A percentile compares a stretch with the other conserved stretches of the same genome.
These are phyloP conservation scores for Rhodotorula sp. DNA, from an alignment of 1,284 basidiomycete species.

Conservation along the genomic window DNA sequence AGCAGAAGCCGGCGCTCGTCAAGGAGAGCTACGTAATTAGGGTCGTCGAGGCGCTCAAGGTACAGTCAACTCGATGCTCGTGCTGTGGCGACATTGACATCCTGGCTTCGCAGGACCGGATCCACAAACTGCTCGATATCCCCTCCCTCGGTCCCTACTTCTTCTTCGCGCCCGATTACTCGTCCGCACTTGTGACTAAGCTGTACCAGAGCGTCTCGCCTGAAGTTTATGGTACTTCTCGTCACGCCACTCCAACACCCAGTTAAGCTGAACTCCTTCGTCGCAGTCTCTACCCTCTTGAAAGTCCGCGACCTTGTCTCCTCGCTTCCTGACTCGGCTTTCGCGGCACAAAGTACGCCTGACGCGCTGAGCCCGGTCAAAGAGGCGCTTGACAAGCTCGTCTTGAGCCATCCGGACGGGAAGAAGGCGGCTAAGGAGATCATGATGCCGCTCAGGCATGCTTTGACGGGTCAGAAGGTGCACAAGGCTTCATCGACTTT, in stretches of 20 bases:
- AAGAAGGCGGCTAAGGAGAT: slow-evolving; percentile 57
- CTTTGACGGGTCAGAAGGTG: slow-evolving; percentile 78
- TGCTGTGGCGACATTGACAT: neutral
- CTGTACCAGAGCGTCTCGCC: slow-evolving; percentile 58
- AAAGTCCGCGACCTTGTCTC: slow-evolving; percentile 13
- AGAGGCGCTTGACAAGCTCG: slow-evolving; percentile 56
- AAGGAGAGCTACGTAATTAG: slow-evolving; percentile 14
- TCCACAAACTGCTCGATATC: slow-evolving; percentile 67
- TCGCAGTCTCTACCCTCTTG: slow-evolving; percentile 35
- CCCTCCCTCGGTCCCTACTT: slow-evolving; percentile 67
- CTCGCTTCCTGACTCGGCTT: slow-evolving; percentile 19
- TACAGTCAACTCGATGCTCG: neutral
- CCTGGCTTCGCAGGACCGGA: slow-evolving; percentile 61
- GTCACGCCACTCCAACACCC: neutral
- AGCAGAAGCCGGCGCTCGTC: neutral
- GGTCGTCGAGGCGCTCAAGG: slow-evolving; percentile 30
- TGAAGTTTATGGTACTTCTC: slow-evolving; percentile 54
- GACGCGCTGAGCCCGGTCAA: slow-evolving; percentile 49
- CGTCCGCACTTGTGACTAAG: slow-evolving; percentile 57
- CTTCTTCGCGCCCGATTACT: slow-evolving; percentile 66
- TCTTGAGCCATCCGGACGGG: slow-evolving; percentile 50
- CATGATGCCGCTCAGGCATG: slow-evolving; percentile 70
- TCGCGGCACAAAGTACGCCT: slow-evolving; percentile 39
- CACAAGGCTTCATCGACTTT: too few relatives aligned
- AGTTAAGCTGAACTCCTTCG: neutral